Conservation (phyloP, 495 filamentous ascomycete genomes). For the Penicillium ochrochloron region DNA sequence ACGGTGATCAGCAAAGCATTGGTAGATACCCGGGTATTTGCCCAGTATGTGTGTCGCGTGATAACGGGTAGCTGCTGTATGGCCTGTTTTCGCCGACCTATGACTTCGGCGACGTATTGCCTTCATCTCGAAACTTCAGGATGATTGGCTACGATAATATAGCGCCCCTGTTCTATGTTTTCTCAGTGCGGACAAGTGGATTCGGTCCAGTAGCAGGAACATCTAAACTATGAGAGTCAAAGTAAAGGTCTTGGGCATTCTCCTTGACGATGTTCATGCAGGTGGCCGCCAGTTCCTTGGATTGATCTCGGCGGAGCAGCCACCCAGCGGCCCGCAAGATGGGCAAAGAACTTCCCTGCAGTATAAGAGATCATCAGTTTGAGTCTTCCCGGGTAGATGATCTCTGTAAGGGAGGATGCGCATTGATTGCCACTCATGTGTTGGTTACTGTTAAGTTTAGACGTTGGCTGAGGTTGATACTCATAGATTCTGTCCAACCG, state of each 20-base stretch:
- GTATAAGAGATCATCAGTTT: too few species aligned
- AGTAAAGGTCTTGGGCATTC: constrained; percentile 68
- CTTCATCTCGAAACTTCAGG: not conserved
- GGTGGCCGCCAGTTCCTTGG: constrained; percentile 77
- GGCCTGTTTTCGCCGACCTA: constrained; percentile 69
- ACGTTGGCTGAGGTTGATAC: not conserved
- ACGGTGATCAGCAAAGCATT: constrained; percentile 31
- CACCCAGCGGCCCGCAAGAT: constrained; percentile 66
- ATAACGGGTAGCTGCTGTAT: constrained; percentile 48
- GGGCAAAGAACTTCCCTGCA: constrained; percentile 71
- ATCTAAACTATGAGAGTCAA: constrained; percentile 71
- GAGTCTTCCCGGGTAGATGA: too few species aligned
- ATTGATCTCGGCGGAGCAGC: constrained; percentile 69
- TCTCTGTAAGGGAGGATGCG: not conserved
- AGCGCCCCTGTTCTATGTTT: not conserved
- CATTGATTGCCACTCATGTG: not conserved
- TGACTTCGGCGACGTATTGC: not conserved
- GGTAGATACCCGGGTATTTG: not conserved
- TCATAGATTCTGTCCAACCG: not conserved
- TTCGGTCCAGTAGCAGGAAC: too few species aligned
- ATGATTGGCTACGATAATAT: not conserved
- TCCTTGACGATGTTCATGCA: constrained; percentile 63
- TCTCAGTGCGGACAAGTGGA: not conserved
- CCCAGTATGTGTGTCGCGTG: constrained; percentile 13
- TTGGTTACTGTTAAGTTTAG: not conserved